phyloP scores from a whole-genome alignment of 192 early-diverging fungal genomes.

The Coemansia sp. region DNA sequence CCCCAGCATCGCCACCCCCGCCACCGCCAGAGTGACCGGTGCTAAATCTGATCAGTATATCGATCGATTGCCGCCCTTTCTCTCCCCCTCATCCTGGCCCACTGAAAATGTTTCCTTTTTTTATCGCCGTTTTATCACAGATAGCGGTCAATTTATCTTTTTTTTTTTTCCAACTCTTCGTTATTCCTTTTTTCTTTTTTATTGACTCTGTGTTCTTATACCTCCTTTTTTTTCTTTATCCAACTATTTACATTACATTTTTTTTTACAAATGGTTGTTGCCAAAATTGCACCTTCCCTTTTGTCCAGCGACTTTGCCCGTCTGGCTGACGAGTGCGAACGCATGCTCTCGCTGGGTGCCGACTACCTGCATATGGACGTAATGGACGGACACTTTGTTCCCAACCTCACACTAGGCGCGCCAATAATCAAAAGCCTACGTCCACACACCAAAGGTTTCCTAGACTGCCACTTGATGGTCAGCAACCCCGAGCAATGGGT shows the following conservation, averaged over 20 bases:
- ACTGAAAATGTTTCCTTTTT: no score
- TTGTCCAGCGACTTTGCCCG: conserved; percentile 88
- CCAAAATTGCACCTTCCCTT: conserved; percentile 91
- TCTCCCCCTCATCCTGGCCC: no score
- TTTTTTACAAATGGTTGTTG: conserved; percentile 55
- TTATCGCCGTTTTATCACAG: no score
- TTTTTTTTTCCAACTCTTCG: no score
- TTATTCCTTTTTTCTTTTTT: neutral
- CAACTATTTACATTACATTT: conserved; percentile 1
- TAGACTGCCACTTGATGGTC: conserved; percentile 86
- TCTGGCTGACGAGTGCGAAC: conserved; percentile 81
- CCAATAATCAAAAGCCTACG: conserved; percentile 87
- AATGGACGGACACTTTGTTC: conserved; percentile 98
- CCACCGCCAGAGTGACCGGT: conserved; percentile 8
- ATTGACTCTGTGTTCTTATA: neutral
- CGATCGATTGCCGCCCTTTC: no score
- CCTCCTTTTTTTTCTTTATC: neutral
- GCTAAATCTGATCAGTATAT: no score
- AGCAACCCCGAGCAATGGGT: conserved; percentile 84
- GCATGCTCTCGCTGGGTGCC: conserved; percentile 88
- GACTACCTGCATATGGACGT: conserved; percentile 92
- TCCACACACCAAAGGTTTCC: conserved; percentile 86
- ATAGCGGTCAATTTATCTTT: no score
- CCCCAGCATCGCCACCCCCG: conserved; percentile 14
- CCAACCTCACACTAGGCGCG: conserved; percentile 93